Percentiles rank a stretch among this genome's conserved stretches.
phyloP scores from a whole-genome alignment of 2,329 filamentous ascomycete species.

The Monilinia polystroma region DNA sequence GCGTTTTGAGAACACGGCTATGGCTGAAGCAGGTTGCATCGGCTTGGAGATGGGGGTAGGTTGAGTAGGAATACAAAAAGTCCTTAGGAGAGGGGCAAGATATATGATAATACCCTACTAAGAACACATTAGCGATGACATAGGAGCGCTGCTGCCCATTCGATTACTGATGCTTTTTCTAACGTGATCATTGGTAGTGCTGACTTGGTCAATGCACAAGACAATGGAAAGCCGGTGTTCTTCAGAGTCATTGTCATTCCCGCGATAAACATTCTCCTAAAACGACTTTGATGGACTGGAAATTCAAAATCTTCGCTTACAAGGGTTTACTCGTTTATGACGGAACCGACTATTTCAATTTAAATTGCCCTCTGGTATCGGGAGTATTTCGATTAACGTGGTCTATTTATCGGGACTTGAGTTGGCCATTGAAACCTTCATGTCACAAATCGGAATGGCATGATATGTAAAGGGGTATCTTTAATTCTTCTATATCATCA shows the following conservation, averaged over 20 bases:
- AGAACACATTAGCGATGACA: background rate
- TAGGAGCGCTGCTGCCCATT: background rate
- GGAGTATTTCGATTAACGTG: background rate
- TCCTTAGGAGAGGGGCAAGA: background rate
- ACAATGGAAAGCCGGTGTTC: background rate
- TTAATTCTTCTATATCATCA: background rate
- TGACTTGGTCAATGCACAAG: background rate
- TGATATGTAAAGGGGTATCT: conserved; percentile 3
- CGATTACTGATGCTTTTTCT: background rate
- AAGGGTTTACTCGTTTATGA: background rate
- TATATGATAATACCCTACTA: background rate
- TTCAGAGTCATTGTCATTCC: background rate
- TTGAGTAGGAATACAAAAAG: no score
- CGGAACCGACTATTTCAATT: background rate
- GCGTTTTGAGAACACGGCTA: background rate
- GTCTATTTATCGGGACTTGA: background rate
- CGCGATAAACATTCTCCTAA: accelerated
- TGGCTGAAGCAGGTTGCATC: no score
- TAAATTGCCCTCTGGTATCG: background rate
- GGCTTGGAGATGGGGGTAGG: background rate
- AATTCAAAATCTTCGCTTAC: background rate
- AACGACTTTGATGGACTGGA: no score
- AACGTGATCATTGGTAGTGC: background rate
- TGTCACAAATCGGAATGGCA: background rate
- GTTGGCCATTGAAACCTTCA: background rate